phyloP scores from a whole-genome alignment of 352 stramenopile species.

The Elongisporangium anandrum region DNA sequence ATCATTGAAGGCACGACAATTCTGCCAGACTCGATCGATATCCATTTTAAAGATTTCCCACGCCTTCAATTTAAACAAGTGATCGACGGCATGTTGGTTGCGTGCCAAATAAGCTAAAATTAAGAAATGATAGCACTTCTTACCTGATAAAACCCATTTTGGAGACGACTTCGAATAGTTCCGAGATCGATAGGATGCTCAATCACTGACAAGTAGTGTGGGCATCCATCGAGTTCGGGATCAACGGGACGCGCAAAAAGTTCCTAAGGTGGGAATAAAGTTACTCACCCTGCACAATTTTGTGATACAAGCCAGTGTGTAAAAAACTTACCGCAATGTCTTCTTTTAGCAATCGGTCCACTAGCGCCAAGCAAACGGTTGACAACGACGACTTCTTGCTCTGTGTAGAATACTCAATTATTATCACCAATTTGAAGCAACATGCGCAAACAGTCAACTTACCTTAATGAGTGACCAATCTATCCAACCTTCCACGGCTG shows the following conservation, averaged over 20 bases:
- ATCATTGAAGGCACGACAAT: conserved; percentile 81
- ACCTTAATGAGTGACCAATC: conserved; percentile 65
- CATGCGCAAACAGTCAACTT: neutral
- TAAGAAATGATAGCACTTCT: neutral
- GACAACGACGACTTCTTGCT: conserved; percentile 30
- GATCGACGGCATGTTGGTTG: neutral
- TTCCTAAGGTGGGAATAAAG: conserved; percentile 33
- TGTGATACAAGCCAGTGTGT: conserved; percentile 1
- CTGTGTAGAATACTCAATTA: conserved; percentile 6
- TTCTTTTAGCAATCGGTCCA: conserved; percentile 69
- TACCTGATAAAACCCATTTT: conserved; percentile 67
- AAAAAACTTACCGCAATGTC: conserved; percentile 52
- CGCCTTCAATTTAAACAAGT: conserved; percentile 27
- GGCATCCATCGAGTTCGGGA: conserved; percentile 75
- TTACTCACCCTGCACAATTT: neutral
- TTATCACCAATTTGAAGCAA: neutral
- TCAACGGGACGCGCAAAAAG: conserved; percentile 83
- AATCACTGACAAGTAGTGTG: conserved; percentile 81
- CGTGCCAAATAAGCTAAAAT: conserved; percentile 1
- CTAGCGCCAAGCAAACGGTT: conserved; percentile 50
- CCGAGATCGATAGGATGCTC: conserved; percentile 83
- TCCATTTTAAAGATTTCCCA: conserved; percentile 81
- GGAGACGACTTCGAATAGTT: conserved; percentile 65
- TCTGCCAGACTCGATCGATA: conserved; percentile 76
- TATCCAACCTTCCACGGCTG: conserved; percentile 39